Evolutionary conservation across 208 protist genomes (phyloP).

Genomic region (Jaenimonas drosophilae): DNA sequence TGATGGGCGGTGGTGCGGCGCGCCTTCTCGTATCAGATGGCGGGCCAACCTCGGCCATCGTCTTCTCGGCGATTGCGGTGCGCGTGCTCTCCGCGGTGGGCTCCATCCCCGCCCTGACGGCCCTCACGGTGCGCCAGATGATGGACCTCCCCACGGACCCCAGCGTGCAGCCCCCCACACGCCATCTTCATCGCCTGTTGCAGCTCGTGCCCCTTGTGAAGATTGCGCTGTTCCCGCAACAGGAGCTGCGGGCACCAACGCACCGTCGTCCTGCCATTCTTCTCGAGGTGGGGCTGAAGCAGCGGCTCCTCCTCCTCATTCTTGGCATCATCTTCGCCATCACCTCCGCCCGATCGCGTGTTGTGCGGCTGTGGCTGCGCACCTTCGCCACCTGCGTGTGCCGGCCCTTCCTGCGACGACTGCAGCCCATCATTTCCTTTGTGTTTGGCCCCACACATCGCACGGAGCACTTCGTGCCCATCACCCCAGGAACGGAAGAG

Average conservation of each 20-base stretch:
- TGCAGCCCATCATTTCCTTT: constrained; percentile 14
- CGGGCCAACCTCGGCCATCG: background rate
- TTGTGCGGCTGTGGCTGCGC: constrained; percentile 22
- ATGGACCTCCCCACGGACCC: constrained; percentile 34
- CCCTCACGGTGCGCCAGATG: constrained; percentile 26
- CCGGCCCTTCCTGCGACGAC: constrained; percentile 29
- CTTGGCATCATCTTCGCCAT: constrained; percentile 15
- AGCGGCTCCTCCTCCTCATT: too few species aligned
- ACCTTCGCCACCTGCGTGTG: constrained; percentile 19
- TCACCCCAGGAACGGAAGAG: constrained; percentile 1
- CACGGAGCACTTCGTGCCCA: constrained; percentile 25
- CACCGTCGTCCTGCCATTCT: too few species aligned
- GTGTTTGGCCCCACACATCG: constrained; percentile 21
- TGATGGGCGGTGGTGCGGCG: constrained; percentile 21
- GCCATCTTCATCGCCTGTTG: too few species aligned
- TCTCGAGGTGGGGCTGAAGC: too few species aligned
- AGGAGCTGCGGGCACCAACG: too few species aligned
- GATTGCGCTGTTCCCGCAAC: too few species aligned
- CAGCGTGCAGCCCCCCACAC: too few species aligned
- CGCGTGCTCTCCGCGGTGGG: constrained; percentile 40
- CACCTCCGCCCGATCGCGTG: constrained; percentile 7
- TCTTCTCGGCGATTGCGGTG: constrained; percentile 24
- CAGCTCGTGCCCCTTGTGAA: too few species aligned
- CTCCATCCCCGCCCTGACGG: constrained; percentile 31
- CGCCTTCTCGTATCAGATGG: constrained; percentile 36